Conservation (phyloP, 1,284 basidiomycete genomes). For the Inonotus obliquus region DNA sequence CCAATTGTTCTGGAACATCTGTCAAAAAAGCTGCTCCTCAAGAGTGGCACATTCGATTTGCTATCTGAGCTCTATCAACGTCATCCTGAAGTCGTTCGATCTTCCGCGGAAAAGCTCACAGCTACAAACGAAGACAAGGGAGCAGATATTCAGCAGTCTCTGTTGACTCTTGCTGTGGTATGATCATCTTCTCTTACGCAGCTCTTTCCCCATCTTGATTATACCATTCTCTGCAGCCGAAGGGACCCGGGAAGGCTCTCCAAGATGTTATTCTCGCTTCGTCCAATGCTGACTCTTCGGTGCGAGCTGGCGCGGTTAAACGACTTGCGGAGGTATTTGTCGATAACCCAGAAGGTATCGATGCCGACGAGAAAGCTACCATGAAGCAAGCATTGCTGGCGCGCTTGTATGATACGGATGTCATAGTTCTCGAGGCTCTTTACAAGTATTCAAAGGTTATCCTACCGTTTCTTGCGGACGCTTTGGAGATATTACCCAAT, state of each 20-base stretch:
- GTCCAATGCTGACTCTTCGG: constrained; percentile 43
- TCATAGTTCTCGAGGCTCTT: constrained; percentile 58
- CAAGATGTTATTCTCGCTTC: constrained; percentile 51
- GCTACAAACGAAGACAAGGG: constrained; percentile 36
- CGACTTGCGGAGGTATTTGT: constrained; percentile 40
- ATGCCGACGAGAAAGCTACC: constrained; percentile 39
- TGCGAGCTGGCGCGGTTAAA: constrained; percentile 49
- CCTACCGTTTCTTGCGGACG: constrained; percentile 40
- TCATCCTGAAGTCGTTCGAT: constrained; percentile 44
- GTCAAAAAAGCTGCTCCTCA: constrained; percentile 2
- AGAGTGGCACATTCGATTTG: constrained; percentile 19
- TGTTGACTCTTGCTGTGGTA: constrained; percentile 54
- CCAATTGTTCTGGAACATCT: background rate
- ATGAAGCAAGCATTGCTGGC: constrained; percentile 51
- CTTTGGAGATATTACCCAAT: constrained; percentile 43
- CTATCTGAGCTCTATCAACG: constrained; percentile 48
- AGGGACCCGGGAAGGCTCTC: background rate
- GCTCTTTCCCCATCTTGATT: background rate
- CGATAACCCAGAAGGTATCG: constrained; percentile 17
- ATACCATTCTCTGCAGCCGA: constrained; percentile 2
- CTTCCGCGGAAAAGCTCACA: constrained; percentile 34
- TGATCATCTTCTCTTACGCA: constrained; percentile 18
- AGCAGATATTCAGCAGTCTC: constrained; percentile 43
- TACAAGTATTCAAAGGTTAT: constrained; percentile 50
- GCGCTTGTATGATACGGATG: constrained; percentile 61